Base-by-base conservation (phyloP, 495 filamentous ascomycete species). In the Friedmanniomyces endolithicus region DNA sequence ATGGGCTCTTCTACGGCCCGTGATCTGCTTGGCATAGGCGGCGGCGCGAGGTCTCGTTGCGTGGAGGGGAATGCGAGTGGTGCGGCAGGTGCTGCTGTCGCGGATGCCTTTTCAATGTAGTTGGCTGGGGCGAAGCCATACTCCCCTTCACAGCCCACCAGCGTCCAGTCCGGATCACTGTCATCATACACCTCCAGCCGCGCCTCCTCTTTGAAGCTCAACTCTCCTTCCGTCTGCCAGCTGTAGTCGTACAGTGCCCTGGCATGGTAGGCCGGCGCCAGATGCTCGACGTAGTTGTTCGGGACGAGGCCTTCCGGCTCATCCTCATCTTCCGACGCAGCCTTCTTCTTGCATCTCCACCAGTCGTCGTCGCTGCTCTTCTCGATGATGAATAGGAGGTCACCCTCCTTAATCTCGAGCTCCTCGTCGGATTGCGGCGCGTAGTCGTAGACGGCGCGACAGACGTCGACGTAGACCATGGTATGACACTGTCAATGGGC, bases 301-400 rank as follows among this genome's bases (percentile, higher is more conserved):
- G 92, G 90, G 45, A 97, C 83, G 69, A 99, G 70, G 55, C 92
- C 92, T 60, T 88, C 81, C 3, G 92, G 92, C 68, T 98, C 92
- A 29, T 96, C 89, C 52, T 95, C 90, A 51, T 95, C 92, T 22
- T 94, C 88, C 40, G 70, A 78, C n/a, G 79, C 78, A 29, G 86
- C 87, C 78, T 90, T 95, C 79, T 95, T 96, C 76, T 96, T 96
- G 19, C 86, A 90, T 67, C 86, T 95, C 90, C 90, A 97, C 90
- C 90, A 96, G 65, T 87, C 87, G 73, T 96, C 90, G 6, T 95
- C 89, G 25, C 71, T 67, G 66, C 81, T 88, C 74, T 94, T 95
- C 62, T 97, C 88, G 47, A 97, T 74, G 31, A 99, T 75, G 68
- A 90, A 97, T 39, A 99, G 78, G 46, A 96, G 62, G 67, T 99